Conservation (phyloP, 1,284 basidiomycete species). For the Microbotryum violaceum region DNA sequence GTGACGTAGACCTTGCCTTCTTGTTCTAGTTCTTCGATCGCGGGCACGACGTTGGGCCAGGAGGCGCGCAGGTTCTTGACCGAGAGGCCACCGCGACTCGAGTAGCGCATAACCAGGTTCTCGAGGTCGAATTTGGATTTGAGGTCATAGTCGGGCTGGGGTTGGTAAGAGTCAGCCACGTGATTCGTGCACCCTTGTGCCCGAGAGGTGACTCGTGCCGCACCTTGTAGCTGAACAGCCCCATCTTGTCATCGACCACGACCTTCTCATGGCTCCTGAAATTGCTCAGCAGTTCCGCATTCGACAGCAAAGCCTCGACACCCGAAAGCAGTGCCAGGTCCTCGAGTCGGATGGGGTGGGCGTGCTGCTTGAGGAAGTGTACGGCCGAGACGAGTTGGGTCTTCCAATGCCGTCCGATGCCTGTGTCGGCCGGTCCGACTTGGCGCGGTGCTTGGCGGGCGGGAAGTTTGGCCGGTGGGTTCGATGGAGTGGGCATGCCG, state of each 20-base stretch:
- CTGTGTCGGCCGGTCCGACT: slow-evolving; percentile 60
- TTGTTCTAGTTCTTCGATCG: slow-evolving; percentile 74
- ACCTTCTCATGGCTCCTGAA: slow-evolving; percentile 74
- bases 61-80: slow-evolving; percentile 76
- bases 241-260: slow-evolving; percentile 67
- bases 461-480: too few species aligned
- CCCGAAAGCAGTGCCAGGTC: slow-evolving; percentile 32
- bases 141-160: slow-evolving; percentile 75
- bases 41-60: slow-evolving; percentile 74
- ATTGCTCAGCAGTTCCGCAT: slow-evolving; percentile 60
- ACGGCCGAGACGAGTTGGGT: slow-evolving; percentile 81
- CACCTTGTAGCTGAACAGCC: slow-evolving; percentile 70
- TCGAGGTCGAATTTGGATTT: slow-evolving; percentile 71
- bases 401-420: slow-evolving; percentile 69
- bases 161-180: too few species aligned
- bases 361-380: slow-evolving; percentile 57
- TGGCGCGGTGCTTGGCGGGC: slow-evolving; percentile 36
- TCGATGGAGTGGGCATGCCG: too few species aligned
- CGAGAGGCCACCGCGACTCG: slow-evolving; percentile 71
- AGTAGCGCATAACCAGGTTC: slow-evolving; percentile 69
- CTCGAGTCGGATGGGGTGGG: slow-evolving; percentile 32
- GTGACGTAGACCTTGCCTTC: slow-evolving; percentile 81
- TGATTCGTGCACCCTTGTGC: background rate
- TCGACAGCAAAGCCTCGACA: slow-evolving; percentile 52
- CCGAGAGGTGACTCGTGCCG: slow-evolving; percentile 41